Evolutionary conservation across 495 filamentous ascomycete species (phyloP).

Genomic region (Clavariopsis aquatica): DNA sequence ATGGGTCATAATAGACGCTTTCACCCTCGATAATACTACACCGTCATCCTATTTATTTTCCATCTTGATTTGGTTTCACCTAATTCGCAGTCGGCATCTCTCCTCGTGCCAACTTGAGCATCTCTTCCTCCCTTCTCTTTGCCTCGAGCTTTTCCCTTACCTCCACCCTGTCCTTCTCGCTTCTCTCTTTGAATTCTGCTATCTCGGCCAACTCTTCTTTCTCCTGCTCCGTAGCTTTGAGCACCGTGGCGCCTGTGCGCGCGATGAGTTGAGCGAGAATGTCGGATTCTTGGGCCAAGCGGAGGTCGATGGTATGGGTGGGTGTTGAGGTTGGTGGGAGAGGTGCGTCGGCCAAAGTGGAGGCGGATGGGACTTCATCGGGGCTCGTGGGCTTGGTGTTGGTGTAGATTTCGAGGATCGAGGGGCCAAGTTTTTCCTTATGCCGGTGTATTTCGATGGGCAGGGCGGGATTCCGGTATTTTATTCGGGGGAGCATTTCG

Average conservation of each 20-base stretch:
- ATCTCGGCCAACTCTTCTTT: slow-evolving; percentile 57
- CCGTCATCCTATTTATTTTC: neutral
- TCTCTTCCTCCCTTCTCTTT: slow-evolving; percentile 60
- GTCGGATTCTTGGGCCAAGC: slow-evolving; percentile 56
- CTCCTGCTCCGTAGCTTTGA: slow-evolving; percentile 65
- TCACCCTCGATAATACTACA: neutral
- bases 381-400: slow-evolving; percentile 22
- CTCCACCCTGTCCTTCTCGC: slow-evolving; percentile 59
- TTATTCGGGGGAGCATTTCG: slow-evolving; percentile 75
- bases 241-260: slow-evolving; percentile 64
- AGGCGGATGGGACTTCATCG: slow-evolving; percentile 41
- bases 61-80: neutral
- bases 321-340: slow-evolving; percentile 34
- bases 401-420: slow-evolving; percentile 67
- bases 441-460: slow-evolving; percentile 78
- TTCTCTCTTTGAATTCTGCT: slow-evolving; percentile 56
- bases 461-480: slow-evolving; percentile 88
- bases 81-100: slow-evolving; percentile 26
- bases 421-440: slow-evolving; percentile 55
- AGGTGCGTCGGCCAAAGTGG: too few relatives aligned
- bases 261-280: slow-evolving; percentile 71
- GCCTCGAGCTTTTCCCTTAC: slow-evolving; percentile 63
- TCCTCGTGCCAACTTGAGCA: slow-evolving; percentile 44
- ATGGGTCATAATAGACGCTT: neutral
- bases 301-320: slow-evolving; percentile 63